Evolutionary conservation across 2,329 filamentous ascomycete species (phyloP).

Genomic region (Fusarium sp.): DNA sequence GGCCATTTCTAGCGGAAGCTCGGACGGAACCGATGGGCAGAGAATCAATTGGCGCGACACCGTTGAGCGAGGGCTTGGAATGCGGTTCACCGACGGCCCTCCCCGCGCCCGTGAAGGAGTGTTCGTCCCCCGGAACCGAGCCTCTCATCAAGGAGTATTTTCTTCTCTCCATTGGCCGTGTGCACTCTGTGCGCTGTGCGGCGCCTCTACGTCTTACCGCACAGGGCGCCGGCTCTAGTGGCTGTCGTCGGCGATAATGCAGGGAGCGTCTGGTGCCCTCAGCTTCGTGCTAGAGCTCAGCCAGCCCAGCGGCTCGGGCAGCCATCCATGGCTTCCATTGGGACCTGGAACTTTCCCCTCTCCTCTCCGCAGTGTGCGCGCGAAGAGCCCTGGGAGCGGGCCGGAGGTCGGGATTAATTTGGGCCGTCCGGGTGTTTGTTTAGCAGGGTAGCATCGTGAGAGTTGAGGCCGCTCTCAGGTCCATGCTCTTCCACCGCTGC

Average conservation of each 20-base stretch:
- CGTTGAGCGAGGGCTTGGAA: background rate
- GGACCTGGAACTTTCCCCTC: slow-evolving; percentile 1
- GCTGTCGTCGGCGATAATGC: slow-evolving; percentile 2
- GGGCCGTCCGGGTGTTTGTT: slow-evolving; percentile 15
- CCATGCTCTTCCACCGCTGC: slow-evolving; percentile 39
- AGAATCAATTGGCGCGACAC: slow-evolving; percentile 14
- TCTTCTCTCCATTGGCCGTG: background rate
- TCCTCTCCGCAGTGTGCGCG: background rate
- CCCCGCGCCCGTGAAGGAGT: slow-evolving; percentile 1
- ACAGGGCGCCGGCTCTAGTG: background rate
- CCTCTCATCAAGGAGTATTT: background rate
- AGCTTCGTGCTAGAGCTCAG: slow-evolving; percentile 13
- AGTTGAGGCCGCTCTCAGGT: slow-evolving; percentile 26
- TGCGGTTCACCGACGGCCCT: slow-evolving; percentile 1
- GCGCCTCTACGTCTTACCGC: slow-evolving; percentile 3
- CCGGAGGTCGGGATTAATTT: slow-evolving; percentile 23
- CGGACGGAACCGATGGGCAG: background rate
- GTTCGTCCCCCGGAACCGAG: background rate
- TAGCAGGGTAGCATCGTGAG: background rate
- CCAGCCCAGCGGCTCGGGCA: slow-evolving; percentile 14
- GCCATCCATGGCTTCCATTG: slow-evolving; percentile 2
- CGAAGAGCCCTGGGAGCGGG: slow-evolving; percentile 27
- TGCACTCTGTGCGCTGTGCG: slow-evolving; percentile 16
- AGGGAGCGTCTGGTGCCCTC: slow-evolving; percentile 31
- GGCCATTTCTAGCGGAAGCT: slow-evolving; percentile 10